Conservation (phyloP, 2,329 filamentous ascomycete species). For the Cladosporium sp. region DNA sequence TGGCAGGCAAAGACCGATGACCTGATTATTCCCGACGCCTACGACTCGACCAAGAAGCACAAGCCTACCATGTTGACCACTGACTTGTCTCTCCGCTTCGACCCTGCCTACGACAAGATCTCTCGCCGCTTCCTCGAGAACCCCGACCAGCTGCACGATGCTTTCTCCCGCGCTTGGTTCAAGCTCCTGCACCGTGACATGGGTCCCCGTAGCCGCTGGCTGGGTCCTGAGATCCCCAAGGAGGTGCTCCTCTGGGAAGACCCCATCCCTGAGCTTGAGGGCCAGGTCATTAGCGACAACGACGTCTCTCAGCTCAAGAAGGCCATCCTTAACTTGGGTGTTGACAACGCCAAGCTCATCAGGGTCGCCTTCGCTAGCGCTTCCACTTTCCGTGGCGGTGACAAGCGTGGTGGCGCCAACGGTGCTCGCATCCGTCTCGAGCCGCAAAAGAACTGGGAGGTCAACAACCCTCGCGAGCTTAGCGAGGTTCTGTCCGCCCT, state of each 20-base stretch:
- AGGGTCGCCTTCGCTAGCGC: slow-evolving; percentile 68
- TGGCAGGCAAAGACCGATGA: slow-evolving; percentile 72
- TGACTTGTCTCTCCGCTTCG: slow-evolving; percentile 70
- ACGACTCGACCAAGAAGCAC: slow-evolving; percentile 69
- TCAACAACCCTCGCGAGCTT: slow-evolving; percentile 70
- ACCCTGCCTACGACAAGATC: slow-evolving; percentile 75
- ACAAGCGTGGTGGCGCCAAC: slow-evolving; percentile 83
- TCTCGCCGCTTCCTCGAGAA: slow-evolving; percentile 68
- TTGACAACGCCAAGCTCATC: slow-evolving; percentile 63
- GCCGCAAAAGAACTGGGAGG: slow-evolving; percentile 69
- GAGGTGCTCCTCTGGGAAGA: slow-evolving; percentile 76
- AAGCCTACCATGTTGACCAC: slow-evolving; percentile 75
- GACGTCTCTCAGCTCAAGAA: slow-evolving; percentile 69
- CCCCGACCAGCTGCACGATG: slow-evolving; percentile 67
- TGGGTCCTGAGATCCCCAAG: slow-evolving; percentile 71
- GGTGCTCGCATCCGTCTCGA: slow-evolving; percentile 73
- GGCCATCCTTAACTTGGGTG: slow-evolving; percentile 63
- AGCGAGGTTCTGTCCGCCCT: slow-evolving; percentile 61
- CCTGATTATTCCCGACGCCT: slow-evolving; percentile 69
- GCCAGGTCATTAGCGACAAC: slow-evolving; percentile 60
- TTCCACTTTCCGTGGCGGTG: slow-evolving; percentile 70
- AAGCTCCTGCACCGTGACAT: slow-evolving; percentile 81
- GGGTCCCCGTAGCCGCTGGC: slow-evolving; percentile 68
- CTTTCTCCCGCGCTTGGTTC: slow-evolving; percentile 76
- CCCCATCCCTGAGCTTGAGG: slow-evolving; percentile 61